Base-by-base conservation (phyloP, 2,329 filamentous ascomycete genomes). In the Dactylellina leptospora region DNA sequence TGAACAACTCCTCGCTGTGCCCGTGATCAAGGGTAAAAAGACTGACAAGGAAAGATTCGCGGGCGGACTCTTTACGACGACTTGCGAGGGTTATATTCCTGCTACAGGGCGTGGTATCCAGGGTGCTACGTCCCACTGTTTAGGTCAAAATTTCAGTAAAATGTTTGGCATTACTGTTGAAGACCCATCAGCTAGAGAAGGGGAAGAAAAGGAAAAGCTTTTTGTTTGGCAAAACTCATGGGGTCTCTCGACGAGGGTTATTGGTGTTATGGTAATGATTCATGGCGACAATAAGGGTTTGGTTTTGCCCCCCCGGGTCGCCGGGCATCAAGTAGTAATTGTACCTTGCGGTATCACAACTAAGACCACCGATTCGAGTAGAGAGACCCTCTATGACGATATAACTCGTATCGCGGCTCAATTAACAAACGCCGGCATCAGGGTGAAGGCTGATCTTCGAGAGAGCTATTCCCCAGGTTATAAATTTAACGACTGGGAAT, bases 161-260 rank as follows among this genome's bases (percentile, higher is more conserved):
- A 99, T 99, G 93, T 99, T 97, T 80, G 90, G 95, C 80, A 97
- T 99, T 80, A 96, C 90, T 0, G 92, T 99, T 27, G 93, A 99
- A 81, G 93, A 99, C 78, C 95, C 95, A 22, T 84, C 84, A 71
- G 85, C 85, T 54, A 88, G 88, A 78, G 83, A 85, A 48, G 88
- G 86, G 51, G 66, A 75, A 30, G 87, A 95, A 80, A 90, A 91
- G 82, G 90, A 90, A 75, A 85, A 88, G 76, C 83, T 97, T 63
- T 83, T 93, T 78, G 93, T 97, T 64, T 97, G 93, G 93, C 95
- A 99, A 81, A 99, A 99, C 84, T 97, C 92, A 11, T 99, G 95
- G 95, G 95, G 95, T 81, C 86, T 99, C 73, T 97, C 93, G 0
- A 99, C 95, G 60, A 92, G 95, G 79, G 92, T 93, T 64, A 96